Evolutionary conservation across 1,284 basidiomycete genomes (phyloP).

Genomic region (Apiotrichum mycotoxinovorans): DNA sequence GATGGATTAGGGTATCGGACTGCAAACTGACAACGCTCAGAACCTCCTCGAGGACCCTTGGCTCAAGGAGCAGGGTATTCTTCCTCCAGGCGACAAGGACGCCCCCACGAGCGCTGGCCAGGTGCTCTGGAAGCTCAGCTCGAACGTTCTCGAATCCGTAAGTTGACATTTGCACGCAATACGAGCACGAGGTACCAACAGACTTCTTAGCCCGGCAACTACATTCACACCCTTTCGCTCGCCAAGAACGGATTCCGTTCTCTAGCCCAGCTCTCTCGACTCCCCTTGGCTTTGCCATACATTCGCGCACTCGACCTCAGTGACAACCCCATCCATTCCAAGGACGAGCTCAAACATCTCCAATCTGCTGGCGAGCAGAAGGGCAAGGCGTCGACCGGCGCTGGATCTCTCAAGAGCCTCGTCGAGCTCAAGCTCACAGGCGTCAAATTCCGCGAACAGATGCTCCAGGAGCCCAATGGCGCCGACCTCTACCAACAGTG

Average conservation of each 20-base stretch:
- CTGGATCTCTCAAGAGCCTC: constrained; percentile 38
- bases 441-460: constrained; percentile 36
- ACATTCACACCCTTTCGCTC: constrained; percentile 45
- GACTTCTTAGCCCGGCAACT: constrained; percentile 11
- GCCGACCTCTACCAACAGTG: constrained; percentile 41
- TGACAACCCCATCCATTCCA: constrained; percentile 36
- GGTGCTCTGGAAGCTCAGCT: constrained; percentile 44
- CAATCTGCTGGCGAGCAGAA: constrained; percentile 37
- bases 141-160: constrained; percentile 37
- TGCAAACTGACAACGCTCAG: constrained; percentile 11
- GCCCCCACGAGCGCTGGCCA: constrained; percentile 36
- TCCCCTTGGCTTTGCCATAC: constrained; percentile 39
- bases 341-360: constrained; percentile 35
- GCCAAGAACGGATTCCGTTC: constrained; percentile 38
- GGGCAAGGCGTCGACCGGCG: constrained; percentile 37
- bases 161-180: not conserved
- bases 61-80: constrained; percentile 40
- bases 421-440: constrained; percentile 44
- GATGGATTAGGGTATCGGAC: not conserved
- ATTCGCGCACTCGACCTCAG: constrained; percentile 47
- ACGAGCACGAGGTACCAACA: not conserved
- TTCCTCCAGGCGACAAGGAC: constrained; percentile 41
- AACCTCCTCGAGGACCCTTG: constrained; percentile 37
- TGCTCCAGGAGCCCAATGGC: constrained; percentile 30
- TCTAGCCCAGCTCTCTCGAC: constrained; percentile 33